Evolutionary conservation across 495 filamentous ascomycete species (phyloP).

Genomic region (Aspergillus hancockii): DNA sequence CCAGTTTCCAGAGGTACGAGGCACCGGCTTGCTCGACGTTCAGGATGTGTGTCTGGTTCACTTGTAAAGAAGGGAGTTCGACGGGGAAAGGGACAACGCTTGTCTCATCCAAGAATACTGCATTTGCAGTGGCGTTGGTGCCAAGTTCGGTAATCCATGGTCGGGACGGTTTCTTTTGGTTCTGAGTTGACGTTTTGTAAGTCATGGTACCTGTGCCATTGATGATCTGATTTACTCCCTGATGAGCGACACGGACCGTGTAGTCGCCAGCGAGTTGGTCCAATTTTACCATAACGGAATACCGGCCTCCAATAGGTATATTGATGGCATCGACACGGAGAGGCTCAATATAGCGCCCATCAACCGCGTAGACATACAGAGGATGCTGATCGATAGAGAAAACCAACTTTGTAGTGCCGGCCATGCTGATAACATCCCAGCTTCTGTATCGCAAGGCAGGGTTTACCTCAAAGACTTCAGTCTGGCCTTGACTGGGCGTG

Average conservation of each 20-base stretch:
- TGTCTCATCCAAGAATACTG: slow-evolving; percentile 42
- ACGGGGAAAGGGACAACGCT: slow-evolving; percentile 44
- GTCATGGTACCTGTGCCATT: slow-evolving; percentile 33
- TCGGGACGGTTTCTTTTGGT: slow-evolving; percentile 25
- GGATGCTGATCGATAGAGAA: slow-evolving; percentile 45
- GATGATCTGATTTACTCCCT: slow-evolving; percentile 37
- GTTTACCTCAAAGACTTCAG: slow-evolving; percentile 30
- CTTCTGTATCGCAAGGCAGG: slow-evolving; percentile 29
- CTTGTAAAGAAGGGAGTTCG: slow-evolving; percentile 33
- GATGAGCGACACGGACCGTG: slow-evolving; percentile 38
- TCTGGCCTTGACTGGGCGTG: slow-evolving; percentile 23
- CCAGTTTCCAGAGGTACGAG: slow-evolving; percentile 51
- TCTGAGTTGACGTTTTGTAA: slow-evolving; percentile 34
- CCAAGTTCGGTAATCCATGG: slow-evolving; percentile 48
- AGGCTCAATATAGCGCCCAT: slow-evolving; percentile 43
- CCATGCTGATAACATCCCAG: slow-evolving; percentile 34
- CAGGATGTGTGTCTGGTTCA: slow-evolving; percentile 41
- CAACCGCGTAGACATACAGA: slow-evolving; percentile 45
- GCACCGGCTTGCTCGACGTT: slow-evolving; percentile 38
- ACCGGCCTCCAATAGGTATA: slow-evolving; percentile 34
- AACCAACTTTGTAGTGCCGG: slow-evolving; percentile 25
- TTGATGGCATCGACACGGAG: slow-evolving; percentile 34
- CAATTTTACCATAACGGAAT: slow-evolving; percentile 40
- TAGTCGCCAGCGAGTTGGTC: slow-evolving; percentile 37
- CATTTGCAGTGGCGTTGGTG: slow-evolving; percentile 29